Base-by-base conservation (phyloP, 176 grass and related monocot species). In the Musa beccarii region DNA sequence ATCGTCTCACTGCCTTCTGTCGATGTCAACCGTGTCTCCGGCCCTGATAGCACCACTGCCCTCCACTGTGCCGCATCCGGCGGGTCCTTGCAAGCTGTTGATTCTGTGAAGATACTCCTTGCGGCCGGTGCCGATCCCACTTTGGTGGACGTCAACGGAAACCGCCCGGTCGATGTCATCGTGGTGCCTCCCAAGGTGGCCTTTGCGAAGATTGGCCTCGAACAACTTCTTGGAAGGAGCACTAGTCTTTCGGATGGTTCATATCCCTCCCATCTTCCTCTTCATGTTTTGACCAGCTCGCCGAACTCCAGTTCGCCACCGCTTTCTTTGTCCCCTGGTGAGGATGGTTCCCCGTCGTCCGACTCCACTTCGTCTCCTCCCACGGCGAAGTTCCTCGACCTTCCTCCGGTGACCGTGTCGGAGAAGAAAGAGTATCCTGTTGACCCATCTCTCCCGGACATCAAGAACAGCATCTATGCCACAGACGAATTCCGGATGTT, bases 401-500 rank as follows among this genome's bases (percentile, higher is more conserved):
- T 68, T 68, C 65, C 65, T 34, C 65, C 13, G 1, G 65, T 68
- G 6, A 16, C 65, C 0, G 82, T 86, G 53, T 82, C 86, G 3
- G 83, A 72, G 62, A 89, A 85, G 85, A 92, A 90, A 84, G 92
- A 96, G 76, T 96, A 92, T 57, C 92, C 92, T 0, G 78, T 88
- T 50, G 92, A 96, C 65, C 92, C 92, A 1, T 87, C 92, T 19
- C 80, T 92, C 63, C 92, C 89, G 0, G 92, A 92, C 49, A 96
- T 96, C 63, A 96, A 96, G 83, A 88, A 81, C 78, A 88, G 89
- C 62, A 84, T 92, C 29, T 96, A 90, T 9, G 89, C 89, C 51
- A 81, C 89, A 0, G 92, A 96, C 25, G 92, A 96, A 73, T 96
- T 96, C 75, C 89, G 92, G 74, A 96, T 96, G 89, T 92, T 86